A percentile compares a stretch with the other conserved stretches of the same genome.
Conservation (phyloP, 108 stramenopile species). For the Nitzschia palea region DNA sequence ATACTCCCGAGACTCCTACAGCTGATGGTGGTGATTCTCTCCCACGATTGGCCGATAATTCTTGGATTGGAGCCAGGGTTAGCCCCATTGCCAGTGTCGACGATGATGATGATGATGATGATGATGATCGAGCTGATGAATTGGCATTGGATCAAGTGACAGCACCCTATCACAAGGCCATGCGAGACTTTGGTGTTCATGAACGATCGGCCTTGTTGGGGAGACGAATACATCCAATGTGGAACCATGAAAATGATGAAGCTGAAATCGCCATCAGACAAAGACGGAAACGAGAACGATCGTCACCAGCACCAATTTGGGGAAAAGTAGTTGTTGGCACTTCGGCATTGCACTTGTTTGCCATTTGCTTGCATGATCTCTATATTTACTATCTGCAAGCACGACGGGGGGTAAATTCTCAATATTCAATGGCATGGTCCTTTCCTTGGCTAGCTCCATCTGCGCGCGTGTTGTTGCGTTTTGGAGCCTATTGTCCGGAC, state of each 20-base stretch:
- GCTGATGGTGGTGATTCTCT: conserved; percentile 10
- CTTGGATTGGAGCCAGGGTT: conserved; percentile 41
- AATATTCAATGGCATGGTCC: conserved; percentile 24
- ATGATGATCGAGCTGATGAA: conserved; percentile 20
- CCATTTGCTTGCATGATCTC: conserved; percentile 30
- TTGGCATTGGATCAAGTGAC: conserved; percentile 11
- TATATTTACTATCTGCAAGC: conserved; percentile 30
- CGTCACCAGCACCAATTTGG: not conserved
- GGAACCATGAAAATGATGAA: conserved; percentile 2
- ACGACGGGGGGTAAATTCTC: conserved; percentile 11
- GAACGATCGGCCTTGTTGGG: conserved; percentile 33
- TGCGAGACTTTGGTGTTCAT: conserved; percentile 6
- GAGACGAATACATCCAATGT: conserved; percentile 17
- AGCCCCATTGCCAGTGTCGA: conserved; percentile 33
- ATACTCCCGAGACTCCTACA: conserved; percentile 13
- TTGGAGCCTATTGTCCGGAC: conserved; percentile 38
- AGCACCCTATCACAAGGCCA: conserved; percentile 14
- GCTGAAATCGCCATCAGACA: not conserved
- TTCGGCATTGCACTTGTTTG: conserved; percentile 14
- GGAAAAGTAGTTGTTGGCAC: conserved; percentile 16
- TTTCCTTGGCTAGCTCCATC: conserved; percentile 37
- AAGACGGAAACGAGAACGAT: not conserved
- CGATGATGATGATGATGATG: conserved; percentile 21
- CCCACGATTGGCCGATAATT: conserved; percentile 31
- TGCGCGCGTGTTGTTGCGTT: conserved; percentile 19